Evolutionary conservation across 1,284 basidiomycete genomes (phyloP), one percentile per base, ranked within the genome.

Genomic region (Cystobasidium pallidum): DNA sequence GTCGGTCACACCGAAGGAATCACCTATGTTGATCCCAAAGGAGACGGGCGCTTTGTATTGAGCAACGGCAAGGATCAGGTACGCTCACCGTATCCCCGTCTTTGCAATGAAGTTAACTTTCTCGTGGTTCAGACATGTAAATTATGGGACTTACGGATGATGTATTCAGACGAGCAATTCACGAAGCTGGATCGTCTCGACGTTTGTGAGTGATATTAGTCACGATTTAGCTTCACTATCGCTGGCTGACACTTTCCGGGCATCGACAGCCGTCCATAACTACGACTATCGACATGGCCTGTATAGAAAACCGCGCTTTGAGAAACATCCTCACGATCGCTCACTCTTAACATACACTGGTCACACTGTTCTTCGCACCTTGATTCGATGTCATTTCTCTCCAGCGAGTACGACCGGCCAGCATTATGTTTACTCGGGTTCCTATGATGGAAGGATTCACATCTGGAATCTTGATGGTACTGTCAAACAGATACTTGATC

Each of bases 41-140:
- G 92, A 13, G 96, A 99, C 78, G 95, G 94, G 7, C 87, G 95
- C 70, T 98, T 99, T 80, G 85, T 96, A 67, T 88, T 98, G 43
- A 94, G 91, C n/a, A 99, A 99, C 79, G 93, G 93, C 59, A 99
- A 99, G 81, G 96, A 99, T 80, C 95, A 98, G 80, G 88, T 91
- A 0, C 84, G 61, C 11, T 45, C 15, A 41, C 39, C 7, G 8
- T 41, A 41, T 41, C 15, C 7, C 39, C 10, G n/a, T 51, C 26
- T n/a, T 11, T 10, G 11, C 28, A 64, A 15, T 67, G 59, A 58
- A 21, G 3, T 45, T 41, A 41, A 7, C 13, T 51, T 17, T 32
- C 41, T 47, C 47, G n/a, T n/a, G n/a, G n/a, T n/a, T 17, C 19
- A 73, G 66, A 66, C 65, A 47, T 73, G 92, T 66, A 88, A 93